Percentiles rank a stretch among this genome's conserved stretches.
Conservation (phyloP, 371 early-diverging fungal species). For the Mucor circinelloides region DNA sequence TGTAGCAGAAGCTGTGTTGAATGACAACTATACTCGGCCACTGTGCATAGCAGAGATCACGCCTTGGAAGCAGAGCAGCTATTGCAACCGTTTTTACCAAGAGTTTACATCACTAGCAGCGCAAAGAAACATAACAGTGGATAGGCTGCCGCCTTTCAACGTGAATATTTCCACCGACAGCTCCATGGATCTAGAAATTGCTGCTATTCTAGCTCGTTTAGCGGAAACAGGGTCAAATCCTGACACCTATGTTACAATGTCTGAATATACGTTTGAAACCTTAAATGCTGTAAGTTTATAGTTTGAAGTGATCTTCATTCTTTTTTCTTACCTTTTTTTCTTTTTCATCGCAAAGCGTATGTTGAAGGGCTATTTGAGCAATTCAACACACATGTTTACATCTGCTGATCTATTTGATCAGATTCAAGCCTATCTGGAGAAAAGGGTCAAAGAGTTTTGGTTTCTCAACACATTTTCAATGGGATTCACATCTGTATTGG, state of each 20-base stretch:
- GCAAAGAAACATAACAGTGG: background rate
- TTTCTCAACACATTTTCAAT: constrained; percentile 25
- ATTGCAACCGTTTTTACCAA: constrained; percentile 27
- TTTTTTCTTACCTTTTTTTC: background rate
- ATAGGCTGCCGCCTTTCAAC: constrained; percentile 11
- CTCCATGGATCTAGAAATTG: constrained; percentile 25
- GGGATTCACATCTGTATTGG: constrained; percentile 25
- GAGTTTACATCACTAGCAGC: background rate
- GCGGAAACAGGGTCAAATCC: constrained; percentile 7
- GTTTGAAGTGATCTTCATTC: background rate
- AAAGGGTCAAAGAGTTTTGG: constrained; percentile 23
- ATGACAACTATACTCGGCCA: constrained; percentile 8
- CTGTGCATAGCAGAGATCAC: constrained; percentile 29
- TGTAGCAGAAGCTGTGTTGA: constrained; percentile 17
- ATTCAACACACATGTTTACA: constrained; percentile 20
- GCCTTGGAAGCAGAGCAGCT: background rate
- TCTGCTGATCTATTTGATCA: constrained; percentile 34
- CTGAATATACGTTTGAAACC: constrained; percentile 26
- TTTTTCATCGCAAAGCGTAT: constrained; percentile 19
- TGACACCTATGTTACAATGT: constrained; percentile 32
- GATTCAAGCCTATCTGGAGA: constrained; percentile 25
- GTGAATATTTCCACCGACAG: constrained; percentile 20
- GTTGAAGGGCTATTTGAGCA: constrained; percentile 23
- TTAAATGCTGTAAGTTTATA: constrained; percentile 24
- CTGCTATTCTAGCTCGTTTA: constrained; percentile 7